Evolutionary conservation across 306 rosid species (phyloP).

Genomic region (Trifolium subterraneum): DNA sequence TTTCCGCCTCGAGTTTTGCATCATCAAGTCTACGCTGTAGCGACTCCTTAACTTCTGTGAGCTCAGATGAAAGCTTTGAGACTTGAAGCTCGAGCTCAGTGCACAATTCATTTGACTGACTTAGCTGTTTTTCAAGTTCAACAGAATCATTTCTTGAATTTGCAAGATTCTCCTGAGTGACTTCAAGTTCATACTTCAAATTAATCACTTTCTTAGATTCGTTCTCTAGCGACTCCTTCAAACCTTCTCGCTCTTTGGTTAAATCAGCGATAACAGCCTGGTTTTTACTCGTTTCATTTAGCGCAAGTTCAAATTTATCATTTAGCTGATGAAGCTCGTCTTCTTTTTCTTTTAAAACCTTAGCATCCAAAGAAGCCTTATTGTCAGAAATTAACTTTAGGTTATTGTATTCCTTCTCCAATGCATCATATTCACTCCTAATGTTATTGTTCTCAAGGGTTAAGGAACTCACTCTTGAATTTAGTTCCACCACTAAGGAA

Average conservation of each 20-base stretch:
- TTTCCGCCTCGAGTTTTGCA: conserved; percentile 55
- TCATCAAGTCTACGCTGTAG: conserved; percentile 64
- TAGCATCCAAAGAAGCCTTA: conserved; percentile 66
- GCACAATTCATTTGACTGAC: conserved; percentile 48
- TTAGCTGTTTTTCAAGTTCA: conserved; percentile 55
- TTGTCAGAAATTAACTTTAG: conserved; percentile 60
- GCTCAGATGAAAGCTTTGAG: conserved; percentile 65
- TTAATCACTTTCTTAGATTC: conserved; percentile 52
- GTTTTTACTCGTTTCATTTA: conserved; percentile 49
- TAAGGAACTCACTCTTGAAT: conserved; percentile 55
- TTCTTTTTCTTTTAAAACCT: conserved; percentile 66
- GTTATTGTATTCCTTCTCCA: conserved; percentile 56
- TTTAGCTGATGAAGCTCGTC: conserved; percentile 60
- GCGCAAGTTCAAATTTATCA: conserved; percentile 58
- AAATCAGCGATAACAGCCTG: conserved; percentile 55
- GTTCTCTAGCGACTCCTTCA: conserved; percentile 54
- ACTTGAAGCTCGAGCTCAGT: conserved; percentile 60
- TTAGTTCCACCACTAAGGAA: conserved; percentile 59
- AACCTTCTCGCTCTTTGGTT: conserved; percentile 59
- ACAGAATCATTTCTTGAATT: conserved; percentile 67
- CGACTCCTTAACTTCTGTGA: conserved; percentile 58
- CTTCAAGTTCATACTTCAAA: conserved; percentile 64
- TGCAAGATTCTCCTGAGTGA: conserved; percentile 57
- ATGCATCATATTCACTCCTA: conserved; percentile 50
- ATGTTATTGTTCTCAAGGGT: conserved; percentile 53